phyloP scores from a whole-genome alignment of 2,329 filamentous ascomycete genomes.

The Blastomyces gilchristii region DNA sequence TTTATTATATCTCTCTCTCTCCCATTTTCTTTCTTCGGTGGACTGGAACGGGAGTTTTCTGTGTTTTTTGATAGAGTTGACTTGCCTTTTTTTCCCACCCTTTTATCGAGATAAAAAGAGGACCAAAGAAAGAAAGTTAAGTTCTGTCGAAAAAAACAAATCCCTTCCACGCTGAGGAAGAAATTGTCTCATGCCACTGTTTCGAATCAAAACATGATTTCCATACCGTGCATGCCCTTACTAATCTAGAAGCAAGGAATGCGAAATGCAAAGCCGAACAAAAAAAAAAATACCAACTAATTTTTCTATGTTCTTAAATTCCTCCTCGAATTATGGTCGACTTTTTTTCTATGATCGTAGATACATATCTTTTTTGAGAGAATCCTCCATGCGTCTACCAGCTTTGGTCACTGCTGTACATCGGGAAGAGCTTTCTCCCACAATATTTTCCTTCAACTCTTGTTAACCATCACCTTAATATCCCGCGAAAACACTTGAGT shows the following conservation, averaged over 20 bases:
- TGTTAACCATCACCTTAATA: no score
- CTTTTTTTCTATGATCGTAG: not conserved
- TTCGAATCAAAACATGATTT: not conserved
- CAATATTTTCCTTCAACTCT: no score
- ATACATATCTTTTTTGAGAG: no score
- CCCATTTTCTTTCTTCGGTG: not conserved
- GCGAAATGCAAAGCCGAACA: not conserved
- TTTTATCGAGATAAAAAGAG: conserved; percentile 1
- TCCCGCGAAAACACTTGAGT: no score
- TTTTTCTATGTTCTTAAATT: conserved; percentile 2
- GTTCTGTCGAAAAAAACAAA: not conserved
- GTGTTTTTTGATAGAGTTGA: conserved; percentile 6
- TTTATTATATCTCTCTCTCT: not conserved
- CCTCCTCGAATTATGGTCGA: not conserved
- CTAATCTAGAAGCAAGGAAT: not conserved
- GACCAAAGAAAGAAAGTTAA: not conserved
- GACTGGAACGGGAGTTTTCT: conserved; percentile 4
- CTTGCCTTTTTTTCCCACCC: not conserved
- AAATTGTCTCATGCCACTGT: not conserved
- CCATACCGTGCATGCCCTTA: not conserved
- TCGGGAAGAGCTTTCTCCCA: no score
- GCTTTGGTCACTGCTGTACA: no score
- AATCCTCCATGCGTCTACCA: no score
- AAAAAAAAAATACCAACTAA: conserved; percentile 1
- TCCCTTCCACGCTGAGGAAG: not conserved